These are phyloP conservation scores for Trichopus zeylanicus DNA, from an alignment of 116 monocot genomes.

Conservation along the genomic window DNA sequence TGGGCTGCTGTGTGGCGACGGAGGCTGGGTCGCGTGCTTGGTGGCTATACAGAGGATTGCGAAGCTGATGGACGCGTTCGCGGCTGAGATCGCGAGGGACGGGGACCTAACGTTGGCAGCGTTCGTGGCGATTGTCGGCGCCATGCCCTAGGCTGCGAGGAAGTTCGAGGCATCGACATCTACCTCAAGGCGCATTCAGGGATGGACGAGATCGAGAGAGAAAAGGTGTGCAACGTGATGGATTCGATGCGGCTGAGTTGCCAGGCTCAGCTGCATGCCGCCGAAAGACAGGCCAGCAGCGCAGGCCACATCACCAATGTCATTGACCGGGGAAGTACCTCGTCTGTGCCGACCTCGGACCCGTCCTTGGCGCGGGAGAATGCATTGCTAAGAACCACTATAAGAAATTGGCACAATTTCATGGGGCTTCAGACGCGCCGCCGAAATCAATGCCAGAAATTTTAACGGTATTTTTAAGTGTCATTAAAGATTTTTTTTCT, in stretches of 20 bases:
- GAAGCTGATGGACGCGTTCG: slow-evolving; percentile 54
- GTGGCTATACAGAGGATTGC: slow-evolving; percentile 61
- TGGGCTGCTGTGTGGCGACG: slow-evolving; percentile 23
- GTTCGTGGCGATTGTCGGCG: slow-evolving; percentile 66
- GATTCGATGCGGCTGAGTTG: slow-evolving; percentile 79
- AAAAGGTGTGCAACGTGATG: slow-evolving; percentile 91
- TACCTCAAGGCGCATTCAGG: slow-evolving; percentile 80
- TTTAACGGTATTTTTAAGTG: too few relatives aligned
- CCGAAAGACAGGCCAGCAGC: slow-evolving; percentile 62
- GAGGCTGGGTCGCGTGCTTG: slow-evolving; percentile 16
- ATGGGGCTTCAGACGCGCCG: too few relatives aligned
- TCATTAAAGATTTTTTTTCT: too few relatives aligned
- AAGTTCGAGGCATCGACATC: slow-evolving; percentile 85
- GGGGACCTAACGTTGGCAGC: slow-evolving; percentile 55
- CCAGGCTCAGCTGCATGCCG: slow-evolving; percentile 81
- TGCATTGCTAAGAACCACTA: slow-evolving; percentile 43
- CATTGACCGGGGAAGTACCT: slow-evolving; percentile 3
- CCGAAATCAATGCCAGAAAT: too few relatives aligned
- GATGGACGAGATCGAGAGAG: slow-evolving; percentile 80
- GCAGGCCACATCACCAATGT: not conserved
- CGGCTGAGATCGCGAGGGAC: slow-evolving; percentile 82
- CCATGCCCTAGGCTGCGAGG: slow-evolving; percentile 59
- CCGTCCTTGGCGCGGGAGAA: slow-evolving; percentile 59
- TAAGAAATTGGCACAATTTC: too few relatives aligned
- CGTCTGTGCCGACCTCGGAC: slow-evolving; percentile 12